Evolutionary conservation across 495 filamentous ascomycete species (phyloP).

Genomic region (Bacidia gigantensis): DNA sequence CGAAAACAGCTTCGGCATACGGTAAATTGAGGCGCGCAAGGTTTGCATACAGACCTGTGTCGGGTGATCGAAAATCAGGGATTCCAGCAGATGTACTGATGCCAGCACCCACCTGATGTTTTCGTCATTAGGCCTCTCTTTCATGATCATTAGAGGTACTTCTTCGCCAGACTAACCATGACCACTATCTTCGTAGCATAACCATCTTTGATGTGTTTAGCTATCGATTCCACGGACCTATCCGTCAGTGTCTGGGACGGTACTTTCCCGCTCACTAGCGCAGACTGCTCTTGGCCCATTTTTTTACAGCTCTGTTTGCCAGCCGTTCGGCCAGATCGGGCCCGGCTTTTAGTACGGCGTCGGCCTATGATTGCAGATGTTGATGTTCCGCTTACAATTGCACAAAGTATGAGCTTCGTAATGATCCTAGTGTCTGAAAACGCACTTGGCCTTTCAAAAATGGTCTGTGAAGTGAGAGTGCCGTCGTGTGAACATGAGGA

Average conservation of each 20-base stretch:
- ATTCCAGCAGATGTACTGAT: slow-evolving; percentile 76
- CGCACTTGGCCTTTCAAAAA: too few species aligned
- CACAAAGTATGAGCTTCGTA: too few species aligned
- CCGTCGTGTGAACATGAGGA: too few species aligned
- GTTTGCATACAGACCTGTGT: slow-evolving; percentile 80
- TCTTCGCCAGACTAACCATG: slow-evolving; percentile 49
- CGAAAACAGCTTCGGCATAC: slow-evolving; percentile 64
- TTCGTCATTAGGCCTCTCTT: too few species aligned
- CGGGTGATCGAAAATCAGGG: slow-evolving; percentile 76
- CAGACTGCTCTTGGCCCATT: slow-evolving; percentile 63
- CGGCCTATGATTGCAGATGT: slow-evolving; percentile 24
- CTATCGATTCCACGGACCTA: slow-evolving; percentile 57
- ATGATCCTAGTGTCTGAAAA: too few species aligned
- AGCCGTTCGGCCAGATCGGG: slow-evolving; percentile 11
- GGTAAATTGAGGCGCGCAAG: slow-evolving; percentile 71
- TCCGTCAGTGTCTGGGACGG: slow-evolving; percentile 49
- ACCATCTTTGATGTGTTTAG: slow-evolving; percentile 58
- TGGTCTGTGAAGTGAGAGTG: too few species aligned
- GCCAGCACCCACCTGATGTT: slow-evolving; percentile 10
- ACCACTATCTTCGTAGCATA: slow-evolving; percentile 59
- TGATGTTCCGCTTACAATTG: too few species aligned
- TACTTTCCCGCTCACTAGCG: slow-evolving; percentile 46
- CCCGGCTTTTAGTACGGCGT: slow-evolving; percentile 23
- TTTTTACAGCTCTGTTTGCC: slow-evolving; percentile 19
- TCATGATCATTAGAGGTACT: too few species aligned